Evolutionary conservation across 2,329 filamentous ascomycete genomes (phyloP).

Genomic region (Aspergillus sergii): DNA sequence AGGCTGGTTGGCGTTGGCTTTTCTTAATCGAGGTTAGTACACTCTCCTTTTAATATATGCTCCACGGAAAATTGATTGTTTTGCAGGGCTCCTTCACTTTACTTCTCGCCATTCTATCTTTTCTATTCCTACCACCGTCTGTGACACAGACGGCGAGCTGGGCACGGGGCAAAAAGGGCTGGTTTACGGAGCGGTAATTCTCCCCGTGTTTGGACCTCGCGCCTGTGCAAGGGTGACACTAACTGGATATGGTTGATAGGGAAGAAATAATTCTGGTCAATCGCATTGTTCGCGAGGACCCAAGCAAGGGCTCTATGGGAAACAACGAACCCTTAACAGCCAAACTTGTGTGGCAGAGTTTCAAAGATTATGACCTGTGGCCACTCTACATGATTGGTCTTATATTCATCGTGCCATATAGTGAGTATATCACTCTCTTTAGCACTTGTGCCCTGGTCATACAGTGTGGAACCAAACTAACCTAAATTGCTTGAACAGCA

Average conservation of each 20-base stretch:
- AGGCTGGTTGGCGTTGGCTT: conserved; percentile 39
- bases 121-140: conserved; percentile 59
- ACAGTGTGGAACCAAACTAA: not conserved
- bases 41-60: conserved; percentile 24
- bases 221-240: not conserved
- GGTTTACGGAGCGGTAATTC: conserved; percentile 59
- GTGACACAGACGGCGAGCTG: conserved; percentile 58
- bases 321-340: conserved; percentile 54
- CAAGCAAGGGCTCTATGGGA: conserved; percentile 59
- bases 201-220: not conserved
- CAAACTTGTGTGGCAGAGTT: conserved; percentile 51
- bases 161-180: conserved; percentile 51
- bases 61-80: not conserved
- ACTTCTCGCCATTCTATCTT: conserved; percentile 28
- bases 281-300: conserved; percentile 55
- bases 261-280: conserved; percentile 72
- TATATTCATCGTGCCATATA: conserved; percentile 36
- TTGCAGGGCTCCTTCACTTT: conserved; percentile 27
- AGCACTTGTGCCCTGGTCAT: not conserved
- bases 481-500: conserved; percentile 14
- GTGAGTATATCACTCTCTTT: conserved; percentile 8
- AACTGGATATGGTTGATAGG: conserved; percentile 10
- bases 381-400: conserved; percentile 54
- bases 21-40: conserved; percentile 37
- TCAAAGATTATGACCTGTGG: conserved; percentile 59